These are phyloP conservation scores for Phenoliferia sp. DNA, from an alignment of 1,284 basidiomycete species.

Conservation along the genomic window DNA sequence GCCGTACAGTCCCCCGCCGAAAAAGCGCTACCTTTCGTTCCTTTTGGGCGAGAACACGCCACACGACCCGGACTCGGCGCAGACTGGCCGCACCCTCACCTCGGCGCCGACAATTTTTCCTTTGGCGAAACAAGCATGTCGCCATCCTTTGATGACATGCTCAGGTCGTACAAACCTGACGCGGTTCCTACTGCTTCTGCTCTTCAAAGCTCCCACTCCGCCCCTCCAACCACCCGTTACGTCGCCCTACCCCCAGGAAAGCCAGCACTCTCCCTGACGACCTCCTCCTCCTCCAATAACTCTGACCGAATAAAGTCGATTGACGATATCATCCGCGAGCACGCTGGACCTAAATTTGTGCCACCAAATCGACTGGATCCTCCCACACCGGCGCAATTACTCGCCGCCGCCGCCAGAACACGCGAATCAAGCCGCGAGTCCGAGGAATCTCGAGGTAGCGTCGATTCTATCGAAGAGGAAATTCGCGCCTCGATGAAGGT, in stretches of 20 bases:
- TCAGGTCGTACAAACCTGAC: constrained; percentile 7
- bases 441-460: constrained; percentile 20
- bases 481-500: neutral
- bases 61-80: neutral
- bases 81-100: neutral
- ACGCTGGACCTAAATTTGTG: constrained; percentile 38
- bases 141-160: constrained; percentile 12
- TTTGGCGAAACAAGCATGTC: neutral
- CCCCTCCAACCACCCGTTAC: neutral
- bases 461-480: constrained; percentile 7
- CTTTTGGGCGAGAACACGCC: constrained; percentile 9
- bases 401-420: constrained; percentile 32
- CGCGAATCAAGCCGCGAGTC: constrained; percentile 14
- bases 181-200: neutral
- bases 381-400: neutral
- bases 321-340: constrained; percentile 46
- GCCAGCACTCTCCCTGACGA: neutral
- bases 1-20: neutral
- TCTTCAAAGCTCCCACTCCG: neutral
- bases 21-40: neutral
- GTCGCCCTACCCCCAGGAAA: neutral
- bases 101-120: neutral
- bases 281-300: neutral
- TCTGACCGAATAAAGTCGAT: constrained; percentile 38
- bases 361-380: neutral